Base-by-base conservation (phyloP, 768 basidiomycete genomes). In the Boletus huronensis region DNA sequence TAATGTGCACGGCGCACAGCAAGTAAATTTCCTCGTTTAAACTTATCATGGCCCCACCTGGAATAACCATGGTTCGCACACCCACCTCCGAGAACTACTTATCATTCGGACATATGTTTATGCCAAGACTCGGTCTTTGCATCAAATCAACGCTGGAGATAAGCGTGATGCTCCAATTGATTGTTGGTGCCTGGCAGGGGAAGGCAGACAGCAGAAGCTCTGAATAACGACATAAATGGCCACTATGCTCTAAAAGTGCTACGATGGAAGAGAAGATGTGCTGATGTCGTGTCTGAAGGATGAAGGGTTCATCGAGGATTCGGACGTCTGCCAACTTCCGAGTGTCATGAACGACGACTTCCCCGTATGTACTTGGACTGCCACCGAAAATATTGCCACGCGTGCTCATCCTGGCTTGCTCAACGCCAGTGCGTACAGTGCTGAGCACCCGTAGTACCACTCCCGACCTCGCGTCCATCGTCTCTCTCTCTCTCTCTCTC, bases 391-490 rank as follows among this genome's bases (percentile, higher is more conserved):
- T 34, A 45, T 58, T 58, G 58, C 58, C 58, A 61, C 58, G 59
- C 59, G 57, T 51, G 17, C 47, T n/a, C 35, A 34, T 34, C 25
- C 16, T 16, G 58, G 54, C 54, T 58, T 58, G 58, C 49, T 59
- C 62, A 35, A 53, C 53, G 61, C 58, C 63, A 67, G 79, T 77
- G 26, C 39, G 32, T 19, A 36, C 48, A 29, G 80, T 79, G 73
- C 81, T 70, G 82, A 78, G 80, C 81, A 75, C 76, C 62, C 54
- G 54, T 48, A 49, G 57, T 48, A 63, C 65, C 61, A 61, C 50
- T 32, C 40, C 31, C 40, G 28, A 41, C 60, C 17, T 44, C 36
- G 9, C 19, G 28, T 35, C 19, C 41, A 40, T 34, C 0, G n/a
- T 55, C 45, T 25, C 23, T 49, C 32, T 17, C 25, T 47, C 21